phyloP scores from a whole-genome alignment of 768 basidiomycete species.

The Coprinellus aureogranulatus region DNA sequence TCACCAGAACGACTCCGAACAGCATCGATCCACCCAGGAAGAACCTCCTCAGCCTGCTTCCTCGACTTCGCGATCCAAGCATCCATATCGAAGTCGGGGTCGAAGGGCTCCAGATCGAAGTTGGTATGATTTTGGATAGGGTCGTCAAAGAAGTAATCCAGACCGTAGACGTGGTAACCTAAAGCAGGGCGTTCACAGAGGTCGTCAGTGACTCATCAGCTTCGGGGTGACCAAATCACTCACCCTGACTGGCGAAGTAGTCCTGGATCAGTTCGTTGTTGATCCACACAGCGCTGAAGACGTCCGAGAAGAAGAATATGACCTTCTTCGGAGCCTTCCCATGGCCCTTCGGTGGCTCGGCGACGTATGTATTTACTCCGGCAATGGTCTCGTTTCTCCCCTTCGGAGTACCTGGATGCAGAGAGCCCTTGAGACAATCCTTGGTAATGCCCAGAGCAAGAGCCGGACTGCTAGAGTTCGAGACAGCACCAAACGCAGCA shows the following conservation, averaged over 20 bases:
- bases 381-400: conserved; percentile 41
- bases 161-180: conserved; percentile 59
- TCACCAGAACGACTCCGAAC: conserved; percentile 50
- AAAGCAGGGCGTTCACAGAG: neutral
- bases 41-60: conserved; percentile 33
- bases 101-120: conserved; percentile 6
- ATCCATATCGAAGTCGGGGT: conserved; percentile 34
- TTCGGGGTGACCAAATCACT: neutral
- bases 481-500: neutral
- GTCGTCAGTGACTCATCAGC: neutral
- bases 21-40: conserved; percentile 52
- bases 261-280: conserved; percentile 63
- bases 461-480: too few species aligned
- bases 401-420: conserved; percentile 47
- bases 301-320: conserved; percentile 57
- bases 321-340: conserved; percentile 36
- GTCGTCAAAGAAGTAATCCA: conserved; percentile 66
- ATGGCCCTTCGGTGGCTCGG: conserved; percentile 32
- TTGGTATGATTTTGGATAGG: conserved; percentile 36
- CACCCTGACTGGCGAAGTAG: conserved; percentile 61
- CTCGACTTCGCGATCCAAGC: conserved; percentile 41
- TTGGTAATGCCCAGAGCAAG: conserved; percentile 47
- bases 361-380: conserved; percentile 53
- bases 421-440: conserved; percentile 50
- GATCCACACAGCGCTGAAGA: conserved; percentile 56